These are phyloP conservation scores for Poterioochromonas sp. DNA, from an alignment of 352 stramenopile genomes.

Conservation along the genomic window DNA sequence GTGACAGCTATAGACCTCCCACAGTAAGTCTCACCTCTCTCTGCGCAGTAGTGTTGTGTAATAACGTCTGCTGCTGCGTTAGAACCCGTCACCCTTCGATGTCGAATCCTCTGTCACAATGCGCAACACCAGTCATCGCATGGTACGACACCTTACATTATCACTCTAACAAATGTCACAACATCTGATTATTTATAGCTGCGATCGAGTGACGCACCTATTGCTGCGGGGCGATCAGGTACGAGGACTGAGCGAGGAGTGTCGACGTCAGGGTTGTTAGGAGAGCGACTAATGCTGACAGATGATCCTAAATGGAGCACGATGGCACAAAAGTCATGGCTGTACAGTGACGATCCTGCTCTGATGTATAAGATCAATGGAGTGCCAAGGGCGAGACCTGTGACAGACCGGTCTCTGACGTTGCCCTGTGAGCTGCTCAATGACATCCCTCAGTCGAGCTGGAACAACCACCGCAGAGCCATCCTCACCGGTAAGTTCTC, in stretches of 20 bases:
- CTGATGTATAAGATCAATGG: conserved; percentile 48
- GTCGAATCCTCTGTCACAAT: not conserved
- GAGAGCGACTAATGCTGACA: conserved; percentile 9
- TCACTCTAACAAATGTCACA: not conserved
- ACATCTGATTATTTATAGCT: not conserved
- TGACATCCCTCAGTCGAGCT: too few species aligned
- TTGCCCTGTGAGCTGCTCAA: not conserved
- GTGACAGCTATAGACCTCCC: not conserved
- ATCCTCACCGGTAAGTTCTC: not conserved
- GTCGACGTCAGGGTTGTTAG: conserved; percentile 11
- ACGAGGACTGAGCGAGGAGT: not conserved
- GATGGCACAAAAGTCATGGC: not conserved
- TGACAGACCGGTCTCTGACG: not conserved
- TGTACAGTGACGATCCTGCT: conserved; percentile 51
- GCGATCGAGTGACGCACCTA: not conserved
- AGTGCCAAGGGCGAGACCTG: conserved; percentile 43
- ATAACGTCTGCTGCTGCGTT: not conserved
- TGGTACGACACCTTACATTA: not conserved
- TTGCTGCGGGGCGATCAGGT: conserved; percentile 5
- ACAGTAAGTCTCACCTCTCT: not conserved
- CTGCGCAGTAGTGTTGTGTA: not conserved
- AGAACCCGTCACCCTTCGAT: not conserved
- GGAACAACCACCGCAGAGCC: not conserved
- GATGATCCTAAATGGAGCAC: conserved; percentile 2
- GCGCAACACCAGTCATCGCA: not conserved